Evolutionary conservation across 2,329 filamentous ascomycete genomes (phyloP).

Genomic region (Diplodia scrobiculata): DNA sequence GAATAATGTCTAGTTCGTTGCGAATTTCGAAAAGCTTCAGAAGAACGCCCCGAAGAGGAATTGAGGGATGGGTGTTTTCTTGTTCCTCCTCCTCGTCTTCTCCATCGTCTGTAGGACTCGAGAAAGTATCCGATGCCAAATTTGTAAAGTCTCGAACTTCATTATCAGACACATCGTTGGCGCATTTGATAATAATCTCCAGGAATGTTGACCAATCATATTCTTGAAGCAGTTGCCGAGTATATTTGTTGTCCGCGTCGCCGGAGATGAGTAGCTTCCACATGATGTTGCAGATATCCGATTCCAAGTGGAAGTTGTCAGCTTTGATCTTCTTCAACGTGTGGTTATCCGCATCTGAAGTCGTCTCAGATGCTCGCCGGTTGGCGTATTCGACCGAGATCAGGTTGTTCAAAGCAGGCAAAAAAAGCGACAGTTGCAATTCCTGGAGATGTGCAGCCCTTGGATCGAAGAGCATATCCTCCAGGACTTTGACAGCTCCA

Average conservation of each 20-base stretch:
- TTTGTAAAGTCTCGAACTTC: constrained; percentile 23
- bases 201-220: constrained; percentile 26
- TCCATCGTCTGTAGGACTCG: constrained; percentile 25
- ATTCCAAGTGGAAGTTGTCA: constrained; percentile 25
- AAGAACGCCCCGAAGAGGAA: constrained; percentile 33
- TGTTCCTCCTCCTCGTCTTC: constrained; percentile 27
- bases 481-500: constrained; percentile 63
- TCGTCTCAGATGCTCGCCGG: constrained; percentile 8
- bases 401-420: constrained; percentile 28
- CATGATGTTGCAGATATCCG: constrained; percentile 26
- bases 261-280: constrained; percentile 22
- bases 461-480: constrained; percentile 29
- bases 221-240: constrained; percentile 21
- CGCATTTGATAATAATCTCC: constrained; percentile 26
- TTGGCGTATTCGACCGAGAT: constrained; percentile 20
- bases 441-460: constrained; percentile 29
- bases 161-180: constrained; percentile 19
- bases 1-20: constrained; percentile 56
- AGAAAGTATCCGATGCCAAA: constrained; percentile 35
- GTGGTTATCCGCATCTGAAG: constrained; percentile 2
- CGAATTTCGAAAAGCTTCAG: constrained; percentile 39
- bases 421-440: constrained; percentile 29
- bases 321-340: constrained; percentile 16
- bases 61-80: constrained; percentile 26
- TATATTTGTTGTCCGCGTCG: constrained; percentile 21